phyloP scores from a whole-genome alignment of 179 eudicot genomes.

The Silene vulgaris region DNA sequence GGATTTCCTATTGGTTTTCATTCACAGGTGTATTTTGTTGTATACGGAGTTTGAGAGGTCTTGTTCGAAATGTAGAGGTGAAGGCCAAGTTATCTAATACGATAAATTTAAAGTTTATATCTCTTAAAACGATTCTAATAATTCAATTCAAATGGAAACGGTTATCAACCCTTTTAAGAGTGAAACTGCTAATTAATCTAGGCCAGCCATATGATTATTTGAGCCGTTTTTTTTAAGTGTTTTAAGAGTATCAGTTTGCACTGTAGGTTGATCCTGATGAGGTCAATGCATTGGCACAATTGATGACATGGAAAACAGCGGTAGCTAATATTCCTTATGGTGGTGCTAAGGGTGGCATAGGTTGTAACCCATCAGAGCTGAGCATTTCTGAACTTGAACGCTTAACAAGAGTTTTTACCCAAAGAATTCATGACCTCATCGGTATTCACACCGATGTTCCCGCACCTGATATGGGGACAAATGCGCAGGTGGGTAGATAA shows the following conservation, averaged over 20 bases:
- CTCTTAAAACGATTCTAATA: too few species aligned
- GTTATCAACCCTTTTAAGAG: too few species aligned
- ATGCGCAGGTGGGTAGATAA: conserved; percentile 60
- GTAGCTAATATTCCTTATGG: conserved; percentile 97
- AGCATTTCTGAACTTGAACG: conserved; percentile 81
- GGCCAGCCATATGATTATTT: too few species aligned
- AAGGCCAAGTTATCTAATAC: background rate
- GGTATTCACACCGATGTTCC: conserved; percentile 96
- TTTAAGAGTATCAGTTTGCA: background rate
- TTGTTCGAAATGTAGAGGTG: too few species aligned
- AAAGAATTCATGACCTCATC: conserved; percentile 88
- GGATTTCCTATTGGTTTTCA: too few species aligned
- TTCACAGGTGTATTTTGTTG: too few species aligned
- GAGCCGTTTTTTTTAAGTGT: background rate
- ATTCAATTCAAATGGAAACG: too few species aligned
- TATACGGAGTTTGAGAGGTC: too few species aligned
- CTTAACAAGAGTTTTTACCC: conserved; percentile 90
- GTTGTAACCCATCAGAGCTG: conserved; percentile 76
- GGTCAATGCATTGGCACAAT: conserved; percentile 94
- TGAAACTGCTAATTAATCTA: too few species aligned
- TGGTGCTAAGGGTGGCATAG: conserved; percentile 98
- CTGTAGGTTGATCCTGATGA: conserved; percentile 92
- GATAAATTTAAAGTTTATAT: too few species aligned
- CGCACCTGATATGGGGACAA: conserved; percentile 99
- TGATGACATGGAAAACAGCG: conserved; percentile 99